Evolutionary conservation across 345 rosid genomes (phyloP).

Genomic region (Hirschfeldia incana): DNA sequence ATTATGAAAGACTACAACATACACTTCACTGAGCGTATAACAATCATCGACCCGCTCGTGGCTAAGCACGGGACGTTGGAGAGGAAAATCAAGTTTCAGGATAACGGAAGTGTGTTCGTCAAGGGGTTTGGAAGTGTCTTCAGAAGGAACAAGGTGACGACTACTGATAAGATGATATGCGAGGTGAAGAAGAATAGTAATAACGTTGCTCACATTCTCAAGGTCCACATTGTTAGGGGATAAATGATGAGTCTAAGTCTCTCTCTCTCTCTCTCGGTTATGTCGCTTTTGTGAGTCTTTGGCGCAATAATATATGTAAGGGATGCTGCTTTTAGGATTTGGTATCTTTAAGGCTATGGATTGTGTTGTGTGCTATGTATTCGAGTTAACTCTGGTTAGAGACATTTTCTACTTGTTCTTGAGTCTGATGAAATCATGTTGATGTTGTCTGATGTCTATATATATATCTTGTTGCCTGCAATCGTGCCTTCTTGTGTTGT

Average conservation of each 20-base stretch:
- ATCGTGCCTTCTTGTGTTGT: not conserved
- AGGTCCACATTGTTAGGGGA: not conserved
- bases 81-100: constrained; percentile 14
- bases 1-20: constrained; percentile 21
- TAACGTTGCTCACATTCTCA: constrained; percentile 20
- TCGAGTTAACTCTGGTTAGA: not conserved
- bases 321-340: not conserved
- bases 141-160: constrained; percentile 18
- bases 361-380: not conserved
- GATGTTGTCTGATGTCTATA: not conserved
- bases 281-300: not conserved
- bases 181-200: constrained; percentile 11
- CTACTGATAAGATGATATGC: constrained; percentile 10
- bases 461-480: not conserved
- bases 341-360: not conserved
- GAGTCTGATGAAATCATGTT: not conserved
- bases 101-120: constrained; percentile 9
- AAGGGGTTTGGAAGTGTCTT: constrained; percentile 18
- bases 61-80: not conserved
- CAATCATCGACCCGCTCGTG: constrained; percentile 11
- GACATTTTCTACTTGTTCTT: not conserved
- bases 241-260: not conserved
- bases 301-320: not conserved
- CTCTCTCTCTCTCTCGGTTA: not conserved
- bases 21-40: constrained; percentile 4